Percentiles rank a stretch among this genome's conserved stretches.
phyloP scores from a whole-genome alignment of 176 grass and related monocot species.

The Saccharum officinarum region DNA sequence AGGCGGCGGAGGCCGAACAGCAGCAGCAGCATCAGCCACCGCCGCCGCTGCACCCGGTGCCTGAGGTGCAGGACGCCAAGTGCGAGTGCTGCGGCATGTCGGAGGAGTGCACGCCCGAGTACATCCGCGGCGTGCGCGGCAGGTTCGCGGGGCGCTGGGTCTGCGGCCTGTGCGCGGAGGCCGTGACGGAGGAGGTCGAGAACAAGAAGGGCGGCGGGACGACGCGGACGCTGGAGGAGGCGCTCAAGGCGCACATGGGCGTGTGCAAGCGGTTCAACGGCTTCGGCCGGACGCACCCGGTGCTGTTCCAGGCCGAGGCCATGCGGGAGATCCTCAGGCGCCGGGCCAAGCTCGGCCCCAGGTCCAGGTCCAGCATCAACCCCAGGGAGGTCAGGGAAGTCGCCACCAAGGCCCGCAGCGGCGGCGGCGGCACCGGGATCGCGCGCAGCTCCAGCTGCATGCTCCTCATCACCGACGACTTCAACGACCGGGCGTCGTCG shows the following conservation, averaged over 20 bases:
- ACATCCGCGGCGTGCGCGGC: conserved; percentile 64
- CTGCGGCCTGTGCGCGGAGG: conserved; percentile 71
- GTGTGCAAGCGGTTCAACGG: conserved; percentile 81
- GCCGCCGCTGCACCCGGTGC: conserved; percentile 28
- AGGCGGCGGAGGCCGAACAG: neutral
- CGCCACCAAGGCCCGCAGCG: neutral
- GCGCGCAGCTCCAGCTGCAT: conserved; percentile 87
- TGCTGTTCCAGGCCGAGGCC: conserved; percentile 83
- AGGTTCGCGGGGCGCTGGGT: conserved; percentile 77
- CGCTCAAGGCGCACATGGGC: conserved; percentile 54
- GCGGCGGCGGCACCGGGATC: neutral
- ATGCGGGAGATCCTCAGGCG: conserved; percentile 89
- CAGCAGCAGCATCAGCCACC: neutral
- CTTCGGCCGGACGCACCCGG: conserved; percentile 69
- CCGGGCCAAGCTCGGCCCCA: conserved; percentile 55
- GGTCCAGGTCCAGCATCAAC: conserved; percentile 55
- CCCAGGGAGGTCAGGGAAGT: conserved; percentile 43
- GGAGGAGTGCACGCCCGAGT: conserved; percentile 87
- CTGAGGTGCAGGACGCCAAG: conserved; percentile 71
- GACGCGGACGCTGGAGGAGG: conserved; percentile 30
- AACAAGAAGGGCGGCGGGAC: conserved; percentile 38
- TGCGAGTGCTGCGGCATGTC: conserved; percentile 97
- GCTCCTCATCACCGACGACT: conserved; percentile 69
- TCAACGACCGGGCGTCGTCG: neutral
- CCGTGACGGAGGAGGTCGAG: conserved; percentile 65